Base-by-base conservation (phyloP, 1,139 yeast genomes). In the Arxiozyma slooffiae region DNA sequence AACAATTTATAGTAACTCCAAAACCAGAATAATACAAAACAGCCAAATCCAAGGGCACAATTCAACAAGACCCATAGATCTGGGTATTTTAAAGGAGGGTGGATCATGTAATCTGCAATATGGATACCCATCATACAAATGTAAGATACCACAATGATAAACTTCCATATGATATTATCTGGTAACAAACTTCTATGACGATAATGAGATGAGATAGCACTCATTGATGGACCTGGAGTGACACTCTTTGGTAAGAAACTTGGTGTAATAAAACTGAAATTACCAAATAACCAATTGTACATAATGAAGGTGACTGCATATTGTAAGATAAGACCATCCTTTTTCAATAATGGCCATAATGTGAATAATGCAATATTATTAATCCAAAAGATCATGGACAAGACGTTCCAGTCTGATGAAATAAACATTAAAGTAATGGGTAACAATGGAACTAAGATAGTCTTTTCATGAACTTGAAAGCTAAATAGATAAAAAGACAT, bases 381-480 rank as follows among this genome's bases (percentile, higher is more conserved):
- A 54, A 90, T 80, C 97, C 97, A 90, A 53, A 83, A 81, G 4
- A 86, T 80, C 68, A 88, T 78, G 2, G 94, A 80, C 20, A 82
- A 75, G 17, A 79, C 77, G 51, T 78, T 73, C 42, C 80, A 73
- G 54, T 81, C 80, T 44, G 80, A 78, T 41, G 77, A 69, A 22
- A 85, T 76, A 52, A 80, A 75, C 20, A 88, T 67, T 49, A 92
- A 71, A 0, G 94, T 80, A 4, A 88, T 79, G 4, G 98, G 98
- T 60, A 92, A 67, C 54, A 94, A 73, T 0, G 98, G 97, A 2
- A 94, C 76, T 52, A 94, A 71, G 5, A 94, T 90, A 0, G 89
- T 81, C 70, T 92, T 87, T 66, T 92, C 98, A 66, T 94, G 98
- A 4, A 92, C 98, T 66, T 92, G 97, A 71, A 88, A 94, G 24